Evolutionary conservation across 257 asterid species (phyloP), one percentile per base, ranked within the genome.

Genomic region (Anisodus acutangulus): DNA sequence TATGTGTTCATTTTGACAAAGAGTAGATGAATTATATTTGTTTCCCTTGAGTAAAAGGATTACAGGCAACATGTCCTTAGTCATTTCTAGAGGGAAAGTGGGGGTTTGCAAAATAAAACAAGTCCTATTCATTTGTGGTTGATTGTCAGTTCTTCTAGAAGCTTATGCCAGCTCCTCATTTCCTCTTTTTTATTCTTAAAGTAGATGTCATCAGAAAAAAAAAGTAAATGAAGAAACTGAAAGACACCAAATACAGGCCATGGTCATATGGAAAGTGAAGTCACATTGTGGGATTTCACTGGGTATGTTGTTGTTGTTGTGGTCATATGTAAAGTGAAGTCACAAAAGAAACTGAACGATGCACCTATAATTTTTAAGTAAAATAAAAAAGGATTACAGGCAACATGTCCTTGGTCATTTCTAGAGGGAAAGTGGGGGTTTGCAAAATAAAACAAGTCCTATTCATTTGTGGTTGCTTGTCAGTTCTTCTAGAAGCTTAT

Each of bases 161-260:
- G 80, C 43, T 43, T 53, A 22, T 74, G 62, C 3, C 81, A 47
- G 3, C 22, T 74, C 81, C 16, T 74, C 62, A 49, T 49, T 49
- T 74, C 39, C 45, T 49, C 81, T 74, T 17, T 74, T 49, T 49
- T 22, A 11, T 45, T 12, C 26, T 15, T 26, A 7, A 51, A 76
- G 12, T 76, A 22, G 49, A 8, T 53, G 47, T 26, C 47, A 53
- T 51, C 64, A 26, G 64, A 26, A 78, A 78, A 78, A 26, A 22
- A 51, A 49, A 53, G 64, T 78, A 78, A 78, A 26, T 53, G 47
- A 78, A 51, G 64, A 78, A 53, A 78, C 81, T 53, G 63, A 78
- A 78, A 53, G 81, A 53, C 43, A 51, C 81, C 63, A 76, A 22
- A 53, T 26, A 51, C 41, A 22, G 64, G 81, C 47, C 39, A 78